These are phyloP conservation scores for Lodderomyces parapsilosis DNA, from an alignment of 1,139 yeast species.

Conservation along the genomic window DNA sequence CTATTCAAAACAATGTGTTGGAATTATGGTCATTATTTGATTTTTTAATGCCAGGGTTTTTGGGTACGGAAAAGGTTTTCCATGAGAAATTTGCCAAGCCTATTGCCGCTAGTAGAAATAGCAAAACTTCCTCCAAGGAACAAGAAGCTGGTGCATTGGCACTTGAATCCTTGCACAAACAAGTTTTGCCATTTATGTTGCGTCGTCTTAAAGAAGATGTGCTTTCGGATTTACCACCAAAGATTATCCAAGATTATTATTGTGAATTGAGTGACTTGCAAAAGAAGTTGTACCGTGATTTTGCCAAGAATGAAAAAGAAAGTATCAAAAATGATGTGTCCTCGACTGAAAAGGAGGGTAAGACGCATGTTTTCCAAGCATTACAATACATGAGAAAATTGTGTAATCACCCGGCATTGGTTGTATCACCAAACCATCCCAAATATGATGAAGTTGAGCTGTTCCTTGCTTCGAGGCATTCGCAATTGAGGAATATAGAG, in stretches of 20 bases:
- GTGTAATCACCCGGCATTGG: conserved; percentile 95
- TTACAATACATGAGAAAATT: conserved; percentile 95
- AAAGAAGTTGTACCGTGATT: conserved; percentile 81
- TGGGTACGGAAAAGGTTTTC: conserved; percentile 92
- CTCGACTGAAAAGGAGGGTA: conserved; percentile 49
- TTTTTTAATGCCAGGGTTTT: conserved; percentile 96
- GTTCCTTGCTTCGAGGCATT: conserved; percentile 57
- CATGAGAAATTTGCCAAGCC: conserved; percentile 97
- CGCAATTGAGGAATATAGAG: conserved; percentile 66
- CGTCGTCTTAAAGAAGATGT: conserved; percentile 97
- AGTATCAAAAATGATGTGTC: conserved; percentile 64
- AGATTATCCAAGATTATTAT: conserved; percentile 95
- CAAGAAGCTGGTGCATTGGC: conserved; percentile 98
- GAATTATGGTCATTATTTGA: conserved; percentile 98
- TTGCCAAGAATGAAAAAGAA: conserved; percentile 82
- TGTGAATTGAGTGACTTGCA: conserved; percentile 94
- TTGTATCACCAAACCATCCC: conserved; percentile 84
- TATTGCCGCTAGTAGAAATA: conserved; percentile 89
- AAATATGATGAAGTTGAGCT: conserved; percentile 64
- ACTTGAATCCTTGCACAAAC: conserved; percentile 92
- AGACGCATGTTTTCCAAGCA: conserved; percentile 96
- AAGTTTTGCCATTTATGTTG: conserved; percentile 92
- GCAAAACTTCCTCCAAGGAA: conserved; percentile 88
- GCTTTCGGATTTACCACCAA: conserved; percentile 93
- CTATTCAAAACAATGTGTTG: conserved; percentile 94